These are phyloP conservation scores for Phanerodontia chrysosporium DNA, from an alignment of 768 basidiomycete species.

Conservation along the genomic window DNA sequence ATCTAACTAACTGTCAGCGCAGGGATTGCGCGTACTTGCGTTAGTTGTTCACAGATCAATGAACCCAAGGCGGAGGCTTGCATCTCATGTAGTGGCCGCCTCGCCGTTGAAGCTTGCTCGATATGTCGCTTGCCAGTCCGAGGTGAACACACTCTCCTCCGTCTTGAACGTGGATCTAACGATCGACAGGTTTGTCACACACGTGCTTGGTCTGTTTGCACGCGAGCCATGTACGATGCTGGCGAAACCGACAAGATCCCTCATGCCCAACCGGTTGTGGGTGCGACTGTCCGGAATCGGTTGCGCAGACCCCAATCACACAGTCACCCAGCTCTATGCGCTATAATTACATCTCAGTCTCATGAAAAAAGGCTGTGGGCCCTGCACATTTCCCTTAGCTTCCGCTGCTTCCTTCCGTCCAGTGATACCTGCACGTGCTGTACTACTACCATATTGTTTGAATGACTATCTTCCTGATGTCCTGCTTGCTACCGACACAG, in stretches of 20 bases:
- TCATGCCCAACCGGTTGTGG: conserved; percentile 25
- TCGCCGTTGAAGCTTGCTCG: conserved; percentile 50
- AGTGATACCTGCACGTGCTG: neutral
- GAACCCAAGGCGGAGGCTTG: conserved; percentile 32
- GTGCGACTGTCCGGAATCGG: conserved; percentile 17
- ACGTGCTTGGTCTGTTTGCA: conserved; percentile 23
- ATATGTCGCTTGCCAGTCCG: conserved; percentile 75
- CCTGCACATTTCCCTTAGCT: too few relatives aligned
- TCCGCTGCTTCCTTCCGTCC: too few relatives aligned
- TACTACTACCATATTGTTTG: neutral
- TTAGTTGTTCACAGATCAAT: conserved; percentile 18
- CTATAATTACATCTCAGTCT: neutral
- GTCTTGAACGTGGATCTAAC: neutral
- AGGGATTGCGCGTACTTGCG: conserved; percentile 41
- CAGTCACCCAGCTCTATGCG: neutral
- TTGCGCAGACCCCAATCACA: neutral
- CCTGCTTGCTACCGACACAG: too few relatives aligned
- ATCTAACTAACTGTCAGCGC: neutral
- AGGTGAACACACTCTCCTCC: conserved; percentile 37
- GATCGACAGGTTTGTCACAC: conserved; percentile 20
- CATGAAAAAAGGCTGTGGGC: too few relatives aligned
- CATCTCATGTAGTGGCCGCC: conserved; percentile 37
- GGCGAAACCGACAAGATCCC: conserved; percentile 16
- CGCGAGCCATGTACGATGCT: conserved; percentile 23
- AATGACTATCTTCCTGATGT: too few relatives aligned